Evolutionary conservation across 768 basidiomycete genomes (phyloP).

Genomic region (Tubosaeta sp.): DNA sequence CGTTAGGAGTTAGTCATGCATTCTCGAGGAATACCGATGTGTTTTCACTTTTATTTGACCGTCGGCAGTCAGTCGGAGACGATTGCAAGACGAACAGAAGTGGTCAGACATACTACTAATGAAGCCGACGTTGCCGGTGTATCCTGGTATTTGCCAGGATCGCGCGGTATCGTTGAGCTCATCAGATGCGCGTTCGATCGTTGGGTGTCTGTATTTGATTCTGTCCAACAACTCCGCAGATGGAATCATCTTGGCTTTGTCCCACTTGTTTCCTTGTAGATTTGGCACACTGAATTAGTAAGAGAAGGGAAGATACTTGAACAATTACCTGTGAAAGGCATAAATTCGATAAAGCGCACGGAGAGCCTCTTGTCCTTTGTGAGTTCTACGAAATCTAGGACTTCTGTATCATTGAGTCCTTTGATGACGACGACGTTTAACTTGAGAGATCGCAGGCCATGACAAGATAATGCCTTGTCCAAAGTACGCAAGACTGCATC

Average conservation of each 20-base stretch:
- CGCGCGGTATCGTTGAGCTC: slow-evolving; percentile 78
- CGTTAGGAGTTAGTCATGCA: slow-evolving; percentile 2
- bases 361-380: slow-evolving; percentile 60
- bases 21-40: not conserved
- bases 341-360: slow-evolving; percentile 89
- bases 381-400: slow-evolving; percentile 74
- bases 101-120: slow-evolving; percentile 95
- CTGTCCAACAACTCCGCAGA: slow-evolving; percentile 58
- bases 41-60: slow-evolving; percentile 76
- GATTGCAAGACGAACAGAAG: slow-evolving; percentile 82
- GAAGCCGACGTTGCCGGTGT: slow-evolving; percentile 72
- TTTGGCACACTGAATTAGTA: slow-evolving; percentile 1
- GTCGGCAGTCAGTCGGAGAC: slow-evolving; percentile 82
- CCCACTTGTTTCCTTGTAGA: slow-evolving; percentile 76
- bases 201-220: slow-evolving; percentile 47
- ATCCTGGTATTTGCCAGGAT: slow-evolving; percentile 70
- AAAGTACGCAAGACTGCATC: slow-evolving; percentile 69
- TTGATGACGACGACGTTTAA: slow-evolving; percentile 82
- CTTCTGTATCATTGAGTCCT: slow-evolving; percentile 77
- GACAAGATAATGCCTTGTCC: slow-evolving; percentile 53
- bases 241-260: slow-evolving; percentile 75
- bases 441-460: slow-evolving; percentile 60
- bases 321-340: slow-evolving; percentile 80
- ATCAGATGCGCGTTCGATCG: slow-evolving; percentile 55
- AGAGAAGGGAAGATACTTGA: not conserved